Conservation (phyloP, 768 basidiomycete species). For the Rhodosporidiobolus odoratus region DNA sequence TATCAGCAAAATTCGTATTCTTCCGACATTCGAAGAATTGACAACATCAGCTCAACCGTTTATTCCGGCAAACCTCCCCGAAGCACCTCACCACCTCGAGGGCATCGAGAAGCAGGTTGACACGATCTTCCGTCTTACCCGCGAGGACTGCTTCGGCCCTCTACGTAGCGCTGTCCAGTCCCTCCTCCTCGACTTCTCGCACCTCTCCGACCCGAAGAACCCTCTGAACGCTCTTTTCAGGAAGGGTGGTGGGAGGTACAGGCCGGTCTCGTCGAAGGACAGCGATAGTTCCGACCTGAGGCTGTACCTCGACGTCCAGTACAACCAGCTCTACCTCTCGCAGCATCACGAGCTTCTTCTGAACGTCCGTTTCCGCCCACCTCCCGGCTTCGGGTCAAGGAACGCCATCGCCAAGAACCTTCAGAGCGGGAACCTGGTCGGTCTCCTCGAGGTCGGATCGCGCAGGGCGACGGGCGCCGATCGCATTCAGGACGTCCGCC, state of each 20-base stretch:
- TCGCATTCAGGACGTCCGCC: no score
- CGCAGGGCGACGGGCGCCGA: neutral
- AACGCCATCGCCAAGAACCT: constrained; percentile 52
- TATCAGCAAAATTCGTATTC: constrained; percentile 60
- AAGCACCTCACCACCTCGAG: constrained; percentile 61
- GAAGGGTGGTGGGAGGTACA: constrained; percentile 60
- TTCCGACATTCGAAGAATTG: constrained; percentile 66
- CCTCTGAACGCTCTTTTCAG: constrained; percentile 52
- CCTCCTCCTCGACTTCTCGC: constrained; percentile 52
- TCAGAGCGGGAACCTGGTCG: constrained; percentile 61
- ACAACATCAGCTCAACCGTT: constrained; percentile 54
- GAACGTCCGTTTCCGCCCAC: constrained; percentile 28
- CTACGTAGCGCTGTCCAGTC: constrained; percentile 55
- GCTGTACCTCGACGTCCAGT: constrained; percentile 55
- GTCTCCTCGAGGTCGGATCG: constrained; percentile 39
- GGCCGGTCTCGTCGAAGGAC: constrained; percentile 44
- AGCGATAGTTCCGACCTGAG: constrained; percentile 59
- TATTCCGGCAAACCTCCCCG: constrained; percentile 59
- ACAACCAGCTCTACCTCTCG: constrained; percentile 54
- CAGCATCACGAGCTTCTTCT: constrained; percentile 54
- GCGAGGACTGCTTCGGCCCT: constrained; percentile 54
- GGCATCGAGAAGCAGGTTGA: constrained; percentile 64
- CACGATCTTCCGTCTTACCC: constrained; percentile 56
- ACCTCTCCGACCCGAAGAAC: constrained; percentile 42
- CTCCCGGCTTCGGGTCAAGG: neutral